These are phyloP conservation scores for Apiospora hydei DNA, from an alignment of 2,329 filamentous ascomycete species.

Conservation along the genomic window DNA sequence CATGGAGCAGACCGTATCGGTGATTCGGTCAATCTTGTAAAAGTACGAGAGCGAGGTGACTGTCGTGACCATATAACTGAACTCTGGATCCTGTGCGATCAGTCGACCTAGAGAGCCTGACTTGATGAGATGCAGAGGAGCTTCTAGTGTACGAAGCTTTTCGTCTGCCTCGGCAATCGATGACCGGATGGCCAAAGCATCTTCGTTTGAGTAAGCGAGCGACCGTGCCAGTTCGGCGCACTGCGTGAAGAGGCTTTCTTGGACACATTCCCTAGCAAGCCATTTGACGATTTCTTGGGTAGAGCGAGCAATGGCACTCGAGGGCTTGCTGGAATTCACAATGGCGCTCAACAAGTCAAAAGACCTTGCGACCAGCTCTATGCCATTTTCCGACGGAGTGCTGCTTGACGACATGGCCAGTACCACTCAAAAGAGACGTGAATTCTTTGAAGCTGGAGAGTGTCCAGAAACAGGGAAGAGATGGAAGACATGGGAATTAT, in stretches of 20 bases:
- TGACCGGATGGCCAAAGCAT: background rate
- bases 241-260: background rate
- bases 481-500: no score
- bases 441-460: no score
- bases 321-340: background rate
- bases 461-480: no score
- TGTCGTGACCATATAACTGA: conserved; percentile 2
- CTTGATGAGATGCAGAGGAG: background rate
- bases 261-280: background rate
- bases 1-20: background rate
- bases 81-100: background rate
- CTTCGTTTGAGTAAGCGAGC: background rate
- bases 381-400: background rate
- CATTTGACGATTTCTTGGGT: conserved; percentile 1
- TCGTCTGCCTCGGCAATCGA: background rate
- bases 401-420: background rate
- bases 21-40: background rate
- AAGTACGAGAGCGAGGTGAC: background rate
- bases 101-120: background rate
- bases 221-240: background rate
- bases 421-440: no score
- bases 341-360: background rate
- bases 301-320: background rate
- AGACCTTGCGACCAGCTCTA: background rate
- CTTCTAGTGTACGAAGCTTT: background rate